Evolutionary conservation across 768 basidiomycete genomes (phyloP), one percentile per base, ranked within the genome.

Genomic region (Cystofilobasidium capitatum): DNA sequence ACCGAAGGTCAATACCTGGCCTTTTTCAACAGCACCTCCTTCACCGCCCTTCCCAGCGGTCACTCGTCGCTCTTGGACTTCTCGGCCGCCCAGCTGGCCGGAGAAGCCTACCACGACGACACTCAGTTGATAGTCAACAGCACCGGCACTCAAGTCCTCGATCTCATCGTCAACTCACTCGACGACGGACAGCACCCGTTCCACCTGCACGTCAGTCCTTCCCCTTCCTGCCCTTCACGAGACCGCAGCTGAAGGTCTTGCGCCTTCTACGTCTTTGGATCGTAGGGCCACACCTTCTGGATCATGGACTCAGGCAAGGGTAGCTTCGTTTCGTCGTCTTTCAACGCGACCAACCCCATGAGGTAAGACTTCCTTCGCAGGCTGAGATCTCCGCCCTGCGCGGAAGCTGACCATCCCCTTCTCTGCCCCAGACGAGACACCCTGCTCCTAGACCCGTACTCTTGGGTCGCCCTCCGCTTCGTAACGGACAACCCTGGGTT

Each of bases 381-480:
- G 37, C n/a, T n/a, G n/a, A n/a, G n/a, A n/a, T 60, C 39, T 29
- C 58, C 17, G 26, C 39, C 29, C 33, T 36, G 16, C 16, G 13
- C 33, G 7, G 20, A 1, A 8, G 12, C 58, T 59, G 36, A 9
- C n/a, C 26, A 12, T 40, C 16, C 49, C 49, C 3, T 4, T 26
- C 20, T 20, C 49, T 24, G 24, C 4, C 3, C 3, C 24, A 37
- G 59, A 17, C 59, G 59, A 10, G 81, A 82, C 70, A 81, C 80
- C 0, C 65, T 80, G 20, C 73, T 80, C 42, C 68, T 82, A 47
- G 80, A 80, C 1, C 77, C 77, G 24, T 80, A 71, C 65, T 76
- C 76, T 35, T 81, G 74, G 72, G 70, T 75, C 35, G 73, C 74
- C 22, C 74, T 85, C 65, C 77, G 83, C 0, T 83, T 83, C 73